A percentile compares a stretch with the other conserved stretches of the same genome.
phyloP scores from a whole-genome alignment of 176 grass and related monocot genomes.

The Aegilops bicornis region DNA sequence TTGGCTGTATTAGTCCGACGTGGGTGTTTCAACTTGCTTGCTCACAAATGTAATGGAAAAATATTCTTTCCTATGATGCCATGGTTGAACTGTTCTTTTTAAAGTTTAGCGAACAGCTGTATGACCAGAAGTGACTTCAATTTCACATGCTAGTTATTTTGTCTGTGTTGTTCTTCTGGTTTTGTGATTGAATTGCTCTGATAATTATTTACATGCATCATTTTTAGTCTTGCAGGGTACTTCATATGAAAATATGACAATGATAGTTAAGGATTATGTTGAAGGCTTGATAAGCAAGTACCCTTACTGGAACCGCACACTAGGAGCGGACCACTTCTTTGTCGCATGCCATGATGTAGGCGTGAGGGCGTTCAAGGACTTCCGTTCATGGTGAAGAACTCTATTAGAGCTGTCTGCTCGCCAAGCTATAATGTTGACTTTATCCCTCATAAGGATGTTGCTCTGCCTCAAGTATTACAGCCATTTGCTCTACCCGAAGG shows the following conservation, averaged over 20 bases:
- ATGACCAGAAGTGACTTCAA: not conserved
- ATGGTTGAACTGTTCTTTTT: not conserved
- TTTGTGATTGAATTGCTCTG: conserved; percentile 17
- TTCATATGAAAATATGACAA: conserved; percentile 93
- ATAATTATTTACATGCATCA: conserved; percentile 27
- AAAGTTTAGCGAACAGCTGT: not conserved
- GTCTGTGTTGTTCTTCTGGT: conserved; percentile 29
- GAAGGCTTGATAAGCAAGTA: conserved; percentile 87
- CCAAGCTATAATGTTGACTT: conserved; percentile 89
- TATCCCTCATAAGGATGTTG: conserved; percentile 85
- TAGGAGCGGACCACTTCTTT: conserved; percentile 90
- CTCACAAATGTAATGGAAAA: not conserved
- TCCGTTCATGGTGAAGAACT: conserved; percentile 74
- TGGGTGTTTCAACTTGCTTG: not conserved
- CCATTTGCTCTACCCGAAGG: conserved; percentile 92
- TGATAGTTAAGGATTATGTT: conserved; percentile 79
- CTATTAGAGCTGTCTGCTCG: conserved; percentile 90
- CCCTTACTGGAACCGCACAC: conserved; percentile 93
- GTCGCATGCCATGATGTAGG: conserved; percentile 97
- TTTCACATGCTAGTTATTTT: not conserved
- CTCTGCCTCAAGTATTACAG: conserved; percentile 92
- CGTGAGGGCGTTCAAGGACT: conserved; percentile 93
- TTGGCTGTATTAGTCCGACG: not conserved
- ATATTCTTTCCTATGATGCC: not conserved
- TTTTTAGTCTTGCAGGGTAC: conserved; percentile 69